phyloP scores from a whole-genome alignment of 2,329 filamentous ascomycete species.

The Fusarium sp. region DNA sequence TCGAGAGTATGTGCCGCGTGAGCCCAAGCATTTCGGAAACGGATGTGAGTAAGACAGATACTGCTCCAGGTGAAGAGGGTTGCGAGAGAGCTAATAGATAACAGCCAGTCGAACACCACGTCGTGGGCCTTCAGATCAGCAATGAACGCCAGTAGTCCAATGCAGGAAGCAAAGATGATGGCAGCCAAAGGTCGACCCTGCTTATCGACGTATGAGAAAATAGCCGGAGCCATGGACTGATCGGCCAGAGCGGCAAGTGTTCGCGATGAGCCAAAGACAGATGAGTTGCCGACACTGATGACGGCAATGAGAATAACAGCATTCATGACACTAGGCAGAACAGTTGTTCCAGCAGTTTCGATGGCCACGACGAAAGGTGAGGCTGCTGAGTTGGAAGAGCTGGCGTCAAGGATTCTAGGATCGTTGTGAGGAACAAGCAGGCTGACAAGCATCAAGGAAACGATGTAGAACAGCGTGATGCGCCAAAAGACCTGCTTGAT shows the following conservation, averaged over 20 bases:
- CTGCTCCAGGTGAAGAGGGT: constrained; percentile 84
- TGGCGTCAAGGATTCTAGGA: constrained; percentile 69
- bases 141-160: constrained; percentile 83
- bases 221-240: constrained; percentile 82
- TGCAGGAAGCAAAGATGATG: constrained; percentile 73
- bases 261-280: constrained; percentile 91
- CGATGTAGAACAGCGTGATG: constrained; percentile 89
- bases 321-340: constrained; percentile 90
- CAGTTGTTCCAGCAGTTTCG: constrained; percentile 82
- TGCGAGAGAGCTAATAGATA: constrained; percentile 78
- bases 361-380: constrained; percentile 96
- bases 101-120: constrained; percentile 82
- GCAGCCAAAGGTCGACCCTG: constrained; percentile 82
- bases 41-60: constrained; percentile 91
- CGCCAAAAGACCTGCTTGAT: constrained; percentile 97
- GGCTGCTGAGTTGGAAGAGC: constrained; percentile 74
- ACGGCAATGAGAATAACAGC: constrained; percentile 93
- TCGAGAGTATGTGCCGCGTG: constrained; percentile 74
- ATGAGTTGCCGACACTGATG: constrained; percentile 89
- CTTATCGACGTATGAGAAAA: constrained; percentile 85
- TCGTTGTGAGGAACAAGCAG: constrained; percentile 83
- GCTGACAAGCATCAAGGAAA: constrained; percentile 83
- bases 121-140: constrained; percentile 71
- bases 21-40: constrained; percentile 84
- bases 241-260: constrained; percentile 91